Percentiles rank a stretch among this genome's conserved stretches.
phyloP scores from a whole-genome alignment of 2,329 filamentous ascomycete genomes.

The Fusarium sp. region DNA sequence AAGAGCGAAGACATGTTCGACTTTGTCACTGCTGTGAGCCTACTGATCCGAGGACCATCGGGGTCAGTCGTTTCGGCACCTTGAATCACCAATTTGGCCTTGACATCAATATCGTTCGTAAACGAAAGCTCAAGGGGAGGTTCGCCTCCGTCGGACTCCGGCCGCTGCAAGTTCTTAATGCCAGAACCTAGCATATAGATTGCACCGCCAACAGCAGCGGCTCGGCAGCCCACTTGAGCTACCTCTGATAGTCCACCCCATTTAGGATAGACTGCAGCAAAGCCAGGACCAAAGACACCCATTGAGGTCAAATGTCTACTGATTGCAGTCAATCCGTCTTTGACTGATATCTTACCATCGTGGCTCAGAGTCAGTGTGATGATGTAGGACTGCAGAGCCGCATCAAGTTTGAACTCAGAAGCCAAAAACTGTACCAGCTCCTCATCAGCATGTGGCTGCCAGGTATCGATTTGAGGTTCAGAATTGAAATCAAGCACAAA shows the following conservation, averaged over 20 bases:
- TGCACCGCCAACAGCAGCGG: constrained; percentile 88
- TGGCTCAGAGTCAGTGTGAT: constrained; percentile 78
- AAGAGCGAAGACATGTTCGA: constrained; percentile 75
- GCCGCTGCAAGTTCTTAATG: constrained; percentile 55
- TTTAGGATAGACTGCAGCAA: constrained; percentile 89
- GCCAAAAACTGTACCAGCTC: constrained; percentile 70
- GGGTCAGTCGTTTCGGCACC: constrained; percentile 50
- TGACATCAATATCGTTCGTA: constrained; percentile 67
- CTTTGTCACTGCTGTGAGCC: constrained; percentile 75
- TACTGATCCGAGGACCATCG: constrained; percentile 58
- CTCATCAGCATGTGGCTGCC: constrained; percentile 66
- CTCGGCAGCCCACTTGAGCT: constrained; percentile 89
- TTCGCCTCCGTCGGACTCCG: constrained; percentile 40
- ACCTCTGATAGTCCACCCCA: constrained; percentile 93
- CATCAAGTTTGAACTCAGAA: constrained; percentile 73
- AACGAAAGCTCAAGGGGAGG: constrained; percentile 60
- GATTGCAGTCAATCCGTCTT: constrained; percentile 76
- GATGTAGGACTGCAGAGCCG: constrained; percentile 71
- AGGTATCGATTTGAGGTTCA: constrained; percentile 64
- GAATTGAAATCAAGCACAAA: constrained; percentile 80
- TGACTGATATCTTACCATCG: constrained; percentile 69
- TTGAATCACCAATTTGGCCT: constrained; percentile 64
- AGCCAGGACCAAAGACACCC: constrained; percentile 87
- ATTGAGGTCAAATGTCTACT: constrained; percentile 86
- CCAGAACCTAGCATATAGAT: constrained; percentile 87